These are phyloP conservation scores for Metschnikowia henanensis DNA, from an alignment of 805 yeast species.

Conservation along the genomic window DNA sequence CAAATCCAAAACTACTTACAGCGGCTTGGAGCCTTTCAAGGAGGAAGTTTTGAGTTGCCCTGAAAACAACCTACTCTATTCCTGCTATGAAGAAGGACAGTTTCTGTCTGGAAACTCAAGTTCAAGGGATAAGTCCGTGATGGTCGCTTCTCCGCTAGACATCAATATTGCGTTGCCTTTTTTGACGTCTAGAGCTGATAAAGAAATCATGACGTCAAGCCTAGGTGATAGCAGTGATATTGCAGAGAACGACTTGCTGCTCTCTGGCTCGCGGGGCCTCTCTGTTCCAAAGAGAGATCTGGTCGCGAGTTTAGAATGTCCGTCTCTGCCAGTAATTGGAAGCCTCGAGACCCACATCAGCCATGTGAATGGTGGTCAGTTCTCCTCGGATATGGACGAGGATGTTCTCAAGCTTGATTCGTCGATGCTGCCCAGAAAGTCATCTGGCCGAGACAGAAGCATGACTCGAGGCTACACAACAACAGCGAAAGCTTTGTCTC, in stretches of 20 bases:
- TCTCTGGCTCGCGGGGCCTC: background rate
- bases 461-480: slow-evolving; percentile 37
- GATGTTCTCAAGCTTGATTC: slow-evolving; percentile 31
- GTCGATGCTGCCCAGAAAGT: slow-evolving; percentile 29
- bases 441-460: slow-evolving; percentile 24
- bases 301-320: slow-evolving; percentile 11
- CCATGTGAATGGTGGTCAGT: slow-evolving; percentile 19
- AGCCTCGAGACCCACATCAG: slow-evolving; percentile 38
- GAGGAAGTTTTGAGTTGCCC: slow-evolving; percentile 61
- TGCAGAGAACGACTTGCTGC: slow-evolving; percentile 4
- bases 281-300: slow-evolving; percentile 6
- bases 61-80: slow-evolving; percentile 60
- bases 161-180: slow-evolving; percentile 45
- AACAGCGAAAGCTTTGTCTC: slow-evolving; percentile 46
- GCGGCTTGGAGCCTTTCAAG: slow-evolving; percentile 45
- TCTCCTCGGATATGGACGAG: slow-evolving; percentile 10
- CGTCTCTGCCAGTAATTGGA: slow-evolving; percentile 38
- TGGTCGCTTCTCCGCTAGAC: slow-evolving; percentile 45
- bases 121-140: slow-evolving; percentile 15
- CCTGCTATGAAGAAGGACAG: slow-evolving; percentile 44
- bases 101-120: background rate
- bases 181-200: slow-evolving; percentile 39
- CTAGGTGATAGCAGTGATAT: slow-evolving; percentile 11
- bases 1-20: slow-evolving; percentile 36
- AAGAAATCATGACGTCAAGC: slow-evolving; percentile 24